Evolutionary conservation across 176 grass and related monocot species (phyloP).

Genomic region (Alopecurus myosuroides): DNA sequence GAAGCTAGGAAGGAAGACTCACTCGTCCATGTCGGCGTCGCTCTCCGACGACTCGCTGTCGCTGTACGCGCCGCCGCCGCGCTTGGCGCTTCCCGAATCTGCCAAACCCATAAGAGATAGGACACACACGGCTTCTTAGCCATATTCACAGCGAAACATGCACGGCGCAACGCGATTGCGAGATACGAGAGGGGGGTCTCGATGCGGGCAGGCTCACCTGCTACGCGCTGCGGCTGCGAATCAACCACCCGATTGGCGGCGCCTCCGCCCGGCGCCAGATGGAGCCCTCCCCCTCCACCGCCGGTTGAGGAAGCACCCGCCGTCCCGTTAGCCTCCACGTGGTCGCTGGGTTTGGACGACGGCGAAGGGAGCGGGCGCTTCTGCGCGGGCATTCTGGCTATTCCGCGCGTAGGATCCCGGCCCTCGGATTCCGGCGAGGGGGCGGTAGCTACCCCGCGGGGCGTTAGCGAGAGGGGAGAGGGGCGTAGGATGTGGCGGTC

Average conservation of each 20-base stretch:
- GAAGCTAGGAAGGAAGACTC: neutral
- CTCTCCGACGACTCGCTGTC: slow-evolving; percentile 32
- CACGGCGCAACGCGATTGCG: neutral
- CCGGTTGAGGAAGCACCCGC: neutral
- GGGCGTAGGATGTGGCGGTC: slow-evolving; percentile 17
- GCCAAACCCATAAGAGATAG: slow-evolving; percentile 24
- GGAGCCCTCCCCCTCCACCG: neutral
- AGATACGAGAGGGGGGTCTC: neutral
- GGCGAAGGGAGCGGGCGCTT: slow-evolving; percentile 38
- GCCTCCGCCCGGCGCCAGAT: slow-evolving; percentile 5
- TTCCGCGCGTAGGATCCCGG: slow-evolving; percentile 17
- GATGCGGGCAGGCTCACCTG: slow-evolving; percentile 39
- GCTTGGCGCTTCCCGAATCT: slow-evolving; percentile 36
- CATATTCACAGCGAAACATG: slow-evolving; percentile 8
- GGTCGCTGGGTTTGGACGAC: slow-evolving; percentile 23
- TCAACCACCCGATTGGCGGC: slow-evolving; percentile 26
- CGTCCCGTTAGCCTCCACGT: slow-evolving; percentile 22
- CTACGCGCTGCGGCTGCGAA: slow-evolving; percentile 7
- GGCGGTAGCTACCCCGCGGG: neutral
- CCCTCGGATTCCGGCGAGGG: neutral
- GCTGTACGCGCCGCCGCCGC: slow-evolving; percentile 21
- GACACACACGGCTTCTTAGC: slow-evolving; percentile 22
- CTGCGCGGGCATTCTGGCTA: slow-evolving; percentile 43
- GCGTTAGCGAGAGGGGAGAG: neutral
- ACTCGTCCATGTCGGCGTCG: slow-evolving; percentile 41